Evolutionary conservation across 495 filamentous ascomycete species (phyloP), one percentile per base, ranked within the genome.

Genomic region (Trichoderma asperelloides): DNA sequence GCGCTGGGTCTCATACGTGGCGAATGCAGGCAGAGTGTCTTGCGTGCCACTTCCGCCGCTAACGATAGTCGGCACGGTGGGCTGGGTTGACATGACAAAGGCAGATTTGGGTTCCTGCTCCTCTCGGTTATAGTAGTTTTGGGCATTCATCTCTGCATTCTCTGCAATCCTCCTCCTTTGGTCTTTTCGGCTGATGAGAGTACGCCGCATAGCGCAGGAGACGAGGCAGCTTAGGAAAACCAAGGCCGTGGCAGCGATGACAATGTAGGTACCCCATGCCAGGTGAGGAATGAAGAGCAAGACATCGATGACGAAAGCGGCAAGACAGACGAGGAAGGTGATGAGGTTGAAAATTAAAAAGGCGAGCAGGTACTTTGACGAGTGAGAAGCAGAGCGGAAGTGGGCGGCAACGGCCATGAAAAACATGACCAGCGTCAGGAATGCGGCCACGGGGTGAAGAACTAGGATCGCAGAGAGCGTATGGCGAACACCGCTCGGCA

Each of bases 191-290:
- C 90, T 89, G 65, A 98, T 93, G 13, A 98, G 81, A 1, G 94
- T 96, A 60, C 95, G 88, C 68, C 95, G 89, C 93, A 98, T 98
- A n/a, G 92, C 92, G 74, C 95, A 98, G 12, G 91, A 93, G 64
- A 97, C 87, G 63, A 98, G 85, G 33, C 89, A 89, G 75, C 89
- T 92, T 7, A 91, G 80, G 62, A 91, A 87, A 57, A 96, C 90
- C 57, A 98, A 79, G 67, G 98, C 91, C 21, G 93, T 95, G 25
- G 95, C 91, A 21, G 87, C 95, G 33, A 98, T 83, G 18, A 98
- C 95, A 68, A 98, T 86, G 85, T 93, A 98, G 68, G 93, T 93
- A 69, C 91, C 95, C 92, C 93, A 98, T 72, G 87, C 83, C 76
- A 97, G 75, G 78, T 98, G 95, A 41, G 95, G 95, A 28, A 97